These are phyloP conservation scores for Candida succiphila DNA, from an alignment of 805 yeast genomes.

Conservation along the genomic window DNA sequence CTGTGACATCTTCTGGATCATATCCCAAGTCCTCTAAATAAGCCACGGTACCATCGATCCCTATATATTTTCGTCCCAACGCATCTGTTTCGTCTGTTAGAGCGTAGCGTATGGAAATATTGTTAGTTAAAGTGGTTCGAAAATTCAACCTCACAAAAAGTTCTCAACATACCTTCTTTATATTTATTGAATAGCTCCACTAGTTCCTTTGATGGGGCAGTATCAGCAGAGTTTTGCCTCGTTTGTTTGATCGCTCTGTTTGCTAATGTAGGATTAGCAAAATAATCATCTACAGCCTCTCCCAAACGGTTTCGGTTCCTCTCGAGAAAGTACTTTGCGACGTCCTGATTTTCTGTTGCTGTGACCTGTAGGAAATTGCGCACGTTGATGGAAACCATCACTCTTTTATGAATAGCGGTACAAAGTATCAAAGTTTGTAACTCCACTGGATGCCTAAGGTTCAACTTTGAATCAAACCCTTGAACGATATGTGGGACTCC, in stretches of 20 bases:
- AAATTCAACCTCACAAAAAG: neutral
- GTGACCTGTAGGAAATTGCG: neutral
- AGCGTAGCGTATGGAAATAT: too few species aligned
- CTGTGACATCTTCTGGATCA: conserved; percentile 65
- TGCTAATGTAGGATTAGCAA: conserved; percentile 9
- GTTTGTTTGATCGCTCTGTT: conserved; percentile 3
- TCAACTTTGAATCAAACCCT: too few species aligned
- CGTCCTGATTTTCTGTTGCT: conserved; percentile 14
- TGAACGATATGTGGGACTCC: too few species aligned
- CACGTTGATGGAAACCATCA: neutral
- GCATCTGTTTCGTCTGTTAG: conserved; percentile 10
- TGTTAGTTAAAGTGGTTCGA: neutral
- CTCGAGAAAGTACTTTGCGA: conserved; percentile 25
- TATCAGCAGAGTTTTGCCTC: neutral
- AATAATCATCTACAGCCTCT: conserved; percentile 16
- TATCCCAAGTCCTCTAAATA: conserved; percentile 60
- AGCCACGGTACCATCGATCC: conserved; percentile 66
- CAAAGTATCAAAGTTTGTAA: too few species aligned
- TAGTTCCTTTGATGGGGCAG: conserved; percentile 6
- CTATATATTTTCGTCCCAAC: conserved; percentile 33
- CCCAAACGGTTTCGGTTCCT: conserved; percentile 12
- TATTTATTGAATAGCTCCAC: conserved; percentile 24
- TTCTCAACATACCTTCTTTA: conserved; percentile 12
- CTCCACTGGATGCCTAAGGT: too few species aligned
- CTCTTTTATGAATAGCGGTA: too few species aligned